Evolutionary conservation across 352 stramenopile genomes (phyloP), one percentile per base, ranked within the genome.

Genomic region (Blastocystis sp.): DNA sequence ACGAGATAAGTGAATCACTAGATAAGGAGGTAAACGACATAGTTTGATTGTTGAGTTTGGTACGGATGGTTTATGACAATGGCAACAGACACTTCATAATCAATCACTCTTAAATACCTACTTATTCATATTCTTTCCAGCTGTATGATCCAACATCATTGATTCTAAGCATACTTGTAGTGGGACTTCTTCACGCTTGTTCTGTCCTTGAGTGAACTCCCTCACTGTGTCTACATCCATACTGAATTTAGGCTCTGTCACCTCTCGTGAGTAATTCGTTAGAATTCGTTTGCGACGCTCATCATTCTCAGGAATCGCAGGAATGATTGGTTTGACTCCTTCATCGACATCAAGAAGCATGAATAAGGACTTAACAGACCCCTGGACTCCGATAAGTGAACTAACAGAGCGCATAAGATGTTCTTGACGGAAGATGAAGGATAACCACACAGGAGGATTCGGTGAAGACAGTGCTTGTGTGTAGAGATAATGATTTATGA

Each of bases 271-370:
- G 5, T 69, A 42, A 3, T 69, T 32, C 2, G 14, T 19, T n/a
- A 74, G 63, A 37, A 74, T n/a, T 9, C 32, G 1, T 43, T 51
- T 12, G 4, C 63, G 63, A 37, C 35, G 24, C 6, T 19, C 35
- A 19, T 56, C 37, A 24, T 57, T 24, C 24, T 78, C 39, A n/a
- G 0, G 7, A n/a, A 51, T 78, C 21, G 19, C 35, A 1, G 19
- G 35, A 35, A 78, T 21, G 9, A 57, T 39, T 19, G 54, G 54
- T 21, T 57, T 21, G 4, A 16, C 39, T 14, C 66, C 66, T 35
- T 78, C 66, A 35, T 78, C 66, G 7, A 78, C 39, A 35, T 78
- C 66, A 7, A 78, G 27, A 4, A 78, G 5, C 12, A 78, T 27
- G 42, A 6, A 78, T 5, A 78, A 24, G 35, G 42, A 27, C 3